These are phyloP conservation scores for Alisma plantagoaquatica DNA, from an alignment of 106 monocot species.

Conservation along the genomic window DNA sequence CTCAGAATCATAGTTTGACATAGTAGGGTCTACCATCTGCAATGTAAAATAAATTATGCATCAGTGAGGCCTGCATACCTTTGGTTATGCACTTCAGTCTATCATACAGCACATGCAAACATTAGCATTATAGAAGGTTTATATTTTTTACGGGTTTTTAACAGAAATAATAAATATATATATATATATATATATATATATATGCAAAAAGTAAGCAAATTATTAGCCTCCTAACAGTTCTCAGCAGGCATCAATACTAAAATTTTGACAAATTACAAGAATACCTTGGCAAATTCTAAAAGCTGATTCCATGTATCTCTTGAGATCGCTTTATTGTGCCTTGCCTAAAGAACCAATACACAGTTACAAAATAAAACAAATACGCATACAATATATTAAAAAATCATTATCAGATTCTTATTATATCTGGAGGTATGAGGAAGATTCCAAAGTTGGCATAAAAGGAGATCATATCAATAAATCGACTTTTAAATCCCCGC, in stretches of 20 bases:
- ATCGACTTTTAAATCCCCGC: no score
- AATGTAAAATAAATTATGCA: not conserved
- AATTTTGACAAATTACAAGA: not conserved
- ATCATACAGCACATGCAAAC: not conserved
- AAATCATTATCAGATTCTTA: not conserved
- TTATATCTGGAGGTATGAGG: not conserved
- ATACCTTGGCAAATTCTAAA: slow-evolving; percentile 87
- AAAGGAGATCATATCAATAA: no score
- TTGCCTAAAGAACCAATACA: slow-evolving; percentile 24
- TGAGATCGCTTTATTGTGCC: slow-evolving; percentile 90
- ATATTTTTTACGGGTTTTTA: no score
- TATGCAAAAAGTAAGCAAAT: no score
- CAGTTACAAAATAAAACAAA: slow-evolving; percentile 1
- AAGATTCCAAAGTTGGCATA: no score
- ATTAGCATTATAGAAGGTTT: no score
- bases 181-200: no score
- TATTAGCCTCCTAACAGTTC: no score
- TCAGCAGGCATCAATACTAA: no score
- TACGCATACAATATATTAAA: not conserved
- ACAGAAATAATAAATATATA: no score
- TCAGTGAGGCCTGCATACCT: no score
- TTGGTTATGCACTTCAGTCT: no score
- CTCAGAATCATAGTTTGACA: slow-evolving; percentile 90
- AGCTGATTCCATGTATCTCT: slow-evolving; percentile 85
- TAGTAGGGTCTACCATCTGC: slow-evolving; percentile 80